phyloP scores from a whole-genome alignment of 495 filamentous ascomycete species.

The Penicillium samsonianum region DNA sequence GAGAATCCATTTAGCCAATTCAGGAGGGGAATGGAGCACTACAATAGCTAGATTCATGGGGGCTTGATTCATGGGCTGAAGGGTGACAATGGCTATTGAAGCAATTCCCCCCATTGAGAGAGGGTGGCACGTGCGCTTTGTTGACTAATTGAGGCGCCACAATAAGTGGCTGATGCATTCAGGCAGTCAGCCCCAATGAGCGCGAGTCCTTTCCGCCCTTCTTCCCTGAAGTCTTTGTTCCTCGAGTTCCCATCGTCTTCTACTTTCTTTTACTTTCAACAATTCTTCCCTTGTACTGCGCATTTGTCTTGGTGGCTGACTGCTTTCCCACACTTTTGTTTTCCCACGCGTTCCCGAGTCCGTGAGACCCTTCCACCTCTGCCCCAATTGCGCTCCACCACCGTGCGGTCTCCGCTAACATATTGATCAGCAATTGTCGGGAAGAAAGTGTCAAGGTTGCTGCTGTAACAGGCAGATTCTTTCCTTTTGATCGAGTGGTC shows the following conservation, averaged over 20 bases:
- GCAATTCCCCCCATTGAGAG: slow-evolving; percentile 14
- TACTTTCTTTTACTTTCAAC: slow-evolving; percentile 13
- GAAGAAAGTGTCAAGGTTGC: background rate
- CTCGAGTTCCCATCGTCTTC: slow-evolving; percentile 15
- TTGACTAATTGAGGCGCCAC: slow-evolving; percentile 26
- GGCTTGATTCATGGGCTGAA: slow-evolving; percentile 6
- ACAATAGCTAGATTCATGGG: slow-evolving; percentile 9
- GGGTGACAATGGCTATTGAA: slow-evolving; percentile 16
- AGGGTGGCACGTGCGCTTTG: slow-evolving; percentile 26
- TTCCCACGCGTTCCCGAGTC: slow-evolving; percentile 30
- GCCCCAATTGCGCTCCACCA: slow-evolving; percentile 30
- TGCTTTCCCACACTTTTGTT: slow-evolving; percentile 1
- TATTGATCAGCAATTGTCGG: slow-evolving; percentile 29
- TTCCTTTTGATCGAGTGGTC: slow-evolving; percentile 8
- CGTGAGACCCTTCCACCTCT: slow-evolving; percentile 22
- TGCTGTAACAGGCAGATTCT: background rate
- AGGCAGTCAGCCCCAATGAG: slow-evolving; percentile 16
- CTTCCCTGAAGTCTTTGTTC: slow-evolving; percentile 11
- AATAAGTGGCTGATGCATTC: slow-evolving; percentile 23
- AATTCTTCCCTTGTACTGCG: slow-evolving; percentile 7
- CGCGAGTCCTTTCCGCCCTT: slow-evolving; percentile 31
- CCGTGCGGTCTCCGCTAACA: slow-evolving; percentile 18
- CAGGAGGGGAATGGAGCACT: slow-evolving; percentile 1
- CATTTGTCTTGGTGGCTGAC: background rate
- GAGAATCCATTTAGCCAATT: background rate